Evolutionary conservation across 805 yeast species (phyloP), one percentile per base, ranked within the genome.

Genomic region (Ogataea corticis): DNA sequence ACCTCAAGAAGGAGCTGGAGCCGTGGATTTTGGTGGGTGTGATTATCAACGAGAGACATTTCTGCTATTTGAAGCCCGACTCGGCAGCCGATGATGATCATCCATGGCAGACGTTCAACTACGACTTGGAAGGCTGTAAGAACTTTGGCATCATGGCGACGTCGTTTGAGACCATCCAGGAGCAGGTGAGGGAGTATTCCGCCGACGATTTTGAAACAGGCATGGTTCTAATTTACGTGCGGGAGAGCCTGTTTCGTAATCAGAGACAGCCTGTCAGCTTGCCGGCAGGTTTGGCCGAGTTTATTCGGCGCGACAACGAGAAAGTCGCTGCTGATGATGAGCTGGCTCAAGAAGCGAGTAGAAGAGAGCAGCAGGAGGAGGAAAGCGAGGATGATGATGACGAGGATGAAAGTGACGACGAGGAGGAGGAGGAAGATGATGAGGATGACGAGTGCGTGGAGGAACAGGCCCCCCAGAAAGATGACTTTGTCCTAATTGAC

Each of bases 21-120:
- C 73, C 75, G 4, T 71, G 70, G 61, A 42, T 70, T 6, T 50
- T 73, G 3, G 57, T 59, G 11, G 76, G 76, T 18, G 63, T 68
- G 3, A 58, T 72, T 2, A 34, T 71, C 10, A 61, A 56, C 32
- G 62, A 65, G 9, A 45, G 51, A 4, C 61, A 61, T 17, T 71
- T 65, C 46, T 69, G 59, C 28, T 69, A 57, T 42, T 42, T 59
- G 38, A 60, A 52, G 33, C 56, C 50, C 19, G 30, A 38, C 3
- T 32, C 33, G 2, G 15, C 9, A 12, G 6, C 3, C 3, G 51
- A 51, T n/a, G 45, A 42, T 14, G 46, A 41, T 1, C 34, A 51
- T 2, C 42, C 37, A 6, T 72, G 77, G 77, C 39, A 48, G 13
- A 48, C 52, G 12, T 62, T 68, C 21, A 49, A 47, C 4, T 65